Percentiles rank a stretch among this genome's conserved stretches.
Evolutionary conservation across 208 protist genomes (phyloP).

Genomic region (Kentomonas sorsogonicus): DNA sequence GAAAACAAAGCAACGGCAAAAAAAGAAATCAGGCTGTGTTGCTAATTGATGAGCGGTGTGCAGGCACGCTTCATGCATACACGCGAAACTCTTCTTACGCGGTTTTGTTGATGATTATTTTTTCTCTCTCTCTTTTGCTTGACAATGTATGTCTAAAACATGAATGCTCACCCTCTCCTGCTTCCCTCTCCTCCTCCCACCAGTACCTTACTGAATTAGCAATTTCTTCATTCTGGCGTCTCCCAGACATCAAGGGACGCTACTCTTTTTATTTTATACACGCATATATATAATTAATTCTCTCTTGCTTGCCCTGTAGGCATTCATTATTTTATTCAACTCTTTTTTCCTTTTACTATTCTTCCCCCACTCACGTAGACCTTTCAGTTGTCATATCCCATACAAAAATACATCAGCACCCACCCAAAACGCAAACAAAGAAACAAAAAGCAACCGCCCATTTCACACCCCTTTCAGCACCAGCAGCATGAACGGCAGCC

Average conservation of each 20-base stretch:
- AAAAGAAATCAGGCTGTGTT: background rate
- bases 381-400: too few species aligned
- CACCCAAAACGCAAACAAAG: too few species aligned
- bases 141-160: background rate
- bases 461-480: too few species aligned
- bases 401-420: too few species aligned
- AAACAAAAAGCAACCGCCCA: too few species aligned
- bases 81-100: background rate
- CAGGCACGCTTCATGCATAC: background rate
- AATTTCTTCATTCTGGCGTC: too few species aligned
- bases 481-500: too few species aligned
- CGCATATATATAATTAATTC: too few species aligned
- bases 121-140: slow-evolving; percentile 17
- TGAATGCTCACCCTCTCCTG: background rate
- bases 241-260: too few species aligned
- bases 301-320: background rate
- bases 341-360: background rate
- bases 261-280: too few species aligned
- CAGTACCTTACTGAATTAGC: too few species aligned
- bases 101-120: slow-evolving; percentile 9
- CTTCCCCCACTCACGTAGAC: too few species aligned
- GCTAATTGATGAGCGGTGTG: background rate
- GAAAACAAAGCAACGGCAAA: background rate
- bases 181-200: background rate
- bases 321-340: background rate